Evolutionary conservation across 192 early-diverging fungal genomes (phyloP).

Genomic region (Gaertneriomyces sp.): DNA sequence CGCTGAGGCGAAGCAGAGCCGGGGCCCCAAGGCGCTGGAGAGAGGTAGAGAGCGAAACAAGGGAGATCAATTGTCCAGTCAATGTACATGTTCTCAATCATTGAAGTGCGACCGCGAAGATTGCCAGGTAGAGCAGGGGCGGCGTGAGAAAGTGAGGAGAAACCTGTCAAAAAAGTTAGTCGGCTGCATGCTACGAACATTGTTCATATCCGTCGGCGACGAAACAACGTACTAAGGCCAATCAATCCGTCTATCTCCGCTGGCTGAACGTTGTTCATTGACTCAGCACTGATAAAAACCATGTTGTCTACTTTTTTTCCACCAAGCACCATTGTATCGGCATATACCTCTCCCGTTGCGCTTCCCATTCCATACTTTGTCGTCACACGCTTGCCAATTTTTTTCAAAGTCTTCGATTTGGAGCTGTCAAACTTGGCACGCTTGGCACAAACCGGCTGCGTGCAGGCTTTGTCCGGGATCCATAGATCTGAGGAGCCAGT

Average conservation of each 20-base stretch:
- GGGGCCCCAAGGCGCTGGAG: not conserved
- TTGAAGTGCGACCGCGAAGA: slow-evolving; percentile 14
- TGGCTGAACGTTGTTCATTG: slow-evolving; percentile 24
- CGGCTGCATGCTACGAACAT: not conserved
- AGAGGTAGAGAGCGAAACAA: slow-evolving; percentile 23
- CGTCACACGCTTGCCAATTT: slow-evolving; percentile 11
- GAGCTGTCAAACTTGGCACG: slow-evolving; percentile 15
- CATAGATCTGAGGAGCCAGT: slow-evolving; percentile 30
- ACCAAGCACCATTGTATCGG: not conserved
- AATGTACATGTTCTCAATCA: slow-evolving; percentile 26
- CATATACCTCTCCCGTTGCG: not conserved
- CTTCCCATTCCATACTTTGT: slow-evolving; percentile 11
- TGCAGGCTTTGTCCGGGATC: slow-evolving; percentile 19
- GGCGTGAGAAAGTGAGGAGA: slow-evolving; percentile 30
- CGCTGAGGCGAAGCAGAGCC: not conserved
- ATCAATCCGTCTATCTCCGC: slow-evolving; percentile 26
- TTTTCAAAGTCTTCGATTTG: slow-evolving; percentile 12
- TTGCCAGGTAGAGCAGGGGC: slow-evolving; percentile 16
- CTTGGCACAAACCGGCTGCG: not conserved
- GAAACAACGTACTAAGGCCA: slow-evolving; percentile 15
- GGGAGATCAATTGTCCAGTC: slow-evolving; percentile 4
- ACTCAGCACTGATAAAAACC: slow-evolving; percentile 22
- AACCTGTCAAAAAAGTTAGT: slow-evolving; percentile 9
- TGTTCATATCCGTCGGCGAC: too few relatives aligned
- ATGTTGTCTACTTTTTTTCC: slow-evolving; percentile 10